Evolutionary conservation across 1,139 yeast genomes (phyloP).

Genomic region (Saccharomyces hybrid): DNA sequence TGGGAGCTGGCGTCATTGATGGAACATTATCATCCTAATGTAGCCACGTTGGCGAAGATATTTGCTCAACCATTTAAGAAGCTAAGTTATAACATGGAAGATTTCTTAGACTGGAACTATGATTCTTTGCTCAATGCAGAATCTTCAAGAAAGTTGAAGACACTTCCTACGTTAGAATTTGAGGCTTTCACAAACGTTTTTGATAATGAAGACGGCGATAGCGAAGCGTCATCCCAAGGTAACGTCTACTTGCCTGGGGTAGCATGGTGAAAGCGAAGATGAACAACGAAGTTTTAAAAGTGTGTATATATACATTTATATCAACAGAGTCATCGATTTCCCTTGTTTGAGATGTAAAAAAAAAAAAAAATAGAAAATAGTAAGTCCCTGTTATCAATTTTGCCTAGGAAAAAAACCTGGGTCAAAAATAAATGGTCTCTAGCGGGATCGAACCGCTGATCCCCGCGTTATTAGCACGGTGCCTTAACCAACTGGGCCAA

Average conservation of each 20-base stretch:
- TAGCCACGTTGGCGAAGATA: constrained; percentile 83
- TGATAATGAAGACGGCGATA: constrained; percentile 5
- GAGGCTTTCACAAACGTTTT: constrained; percentile 35
- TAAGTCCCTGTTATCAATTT: no score
- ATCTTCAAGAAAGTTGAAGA: constrained; percentile 56
- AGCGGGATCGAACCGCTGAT: constrained; percentile 10
- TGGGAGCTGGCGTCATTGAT: constrained; percentile 85
- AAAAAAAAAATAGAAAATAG: not conserved
- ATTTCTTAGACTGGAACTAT: constrained; percentile 89
- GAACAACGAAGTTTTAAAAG: not conserved
- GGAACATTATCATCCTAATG: constrained; percentile 92
- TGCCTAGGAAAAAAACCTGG: no score
- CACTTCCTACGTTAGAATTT: constrained; percentile 71
- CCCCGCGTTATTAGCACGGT: constrained; percentile 10
- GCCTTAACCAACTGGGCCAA: constrained; percentile 10
- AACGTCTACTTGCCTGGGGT: constrained; percentile 17
- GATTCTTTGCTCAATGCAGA: constrained; percentile 69
- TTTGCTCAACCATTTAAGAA: constrained; percentile 86
- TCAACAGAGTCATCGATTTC: not conserved
- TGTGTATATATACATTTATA: not conserved
- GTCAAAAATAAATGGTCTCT: constrained; percentile 5
- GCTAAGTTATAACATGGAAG: constrained; percentile 81
- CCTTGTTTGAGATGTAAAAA: not conserved
- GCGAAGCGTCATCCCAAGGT: not conserved
- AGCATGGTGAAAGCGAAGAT: constrained; percentile 18